Percentiles rank a stretch among this genome's conserved stretches.
These are phyloP conservation scores for Phoenix roebelenii DNA, from an alignment of 176 grass and related monocot genomes.

Conservation along the genomic window DNA sequence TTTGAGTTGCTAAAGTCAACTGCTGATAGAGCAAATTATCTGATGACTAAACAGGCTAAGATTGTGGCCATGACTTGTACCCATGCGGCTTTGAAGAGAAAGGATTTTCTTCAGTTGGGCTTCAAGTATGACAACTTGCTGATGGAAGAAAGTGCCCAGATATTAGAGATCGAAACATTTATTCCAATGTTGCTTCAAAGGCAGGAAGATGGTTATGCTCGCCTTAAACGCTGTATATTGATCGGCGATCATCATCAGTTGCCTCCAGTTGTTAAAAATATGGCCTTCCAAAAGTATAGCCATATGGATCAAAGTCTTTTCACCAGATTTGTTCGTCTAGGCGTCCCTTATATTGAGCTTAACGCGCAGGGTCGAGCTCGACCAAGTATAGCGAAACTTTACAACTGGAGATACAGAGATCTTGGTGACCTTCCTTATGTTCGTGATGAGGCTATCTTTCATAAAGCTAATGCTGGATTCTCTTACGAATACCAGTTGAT, in stretches of 20 bases:
- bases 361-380: constrained; percentile 95
- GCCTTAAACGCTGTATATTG: constrained; percentile 88
- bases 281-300: constrained; percentile 99
- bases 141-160: constrained; percentile 99
- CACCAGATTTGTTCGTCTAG: constrained; percentile 87
- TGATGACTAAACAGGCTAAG: constrained; percentile 98
- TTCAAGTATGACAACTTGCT: constrained; percentile 97
- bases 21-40: constrained; percentile 89
- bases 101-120: constrained; percentile 89
- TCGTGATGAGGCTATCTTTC: constrained; percentile 67
- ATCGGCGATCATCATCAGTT: constrained; percentile 98
- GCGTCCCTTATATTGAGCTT: constrained; percentile 96
- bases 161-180: constrained; percentile 95
- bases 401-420: constrained; percentile 98
- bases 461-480: constrained; percentile 90
- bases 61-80: constrained; percentile 99
- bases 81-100: constrained; percentile 88
- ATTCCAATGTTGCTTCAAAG: constrained; percentile 92
- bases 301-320: constrained; percentile 98
- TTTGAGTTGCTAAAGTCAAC: constrained; percentile 96
- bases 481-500: constrained; percentile 92
- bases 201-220: constrained; percentile 91
- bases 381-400: constrained; percentile 78
- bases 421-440: constrained; percentile 86
- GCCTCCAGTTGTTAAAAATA: constrained; percentile 95